Evolutionary conservation across 2,329 filamentous ascomycete genomes (phyloP).

Genomic region (Ceratocystis diversiconidia): DNA sequence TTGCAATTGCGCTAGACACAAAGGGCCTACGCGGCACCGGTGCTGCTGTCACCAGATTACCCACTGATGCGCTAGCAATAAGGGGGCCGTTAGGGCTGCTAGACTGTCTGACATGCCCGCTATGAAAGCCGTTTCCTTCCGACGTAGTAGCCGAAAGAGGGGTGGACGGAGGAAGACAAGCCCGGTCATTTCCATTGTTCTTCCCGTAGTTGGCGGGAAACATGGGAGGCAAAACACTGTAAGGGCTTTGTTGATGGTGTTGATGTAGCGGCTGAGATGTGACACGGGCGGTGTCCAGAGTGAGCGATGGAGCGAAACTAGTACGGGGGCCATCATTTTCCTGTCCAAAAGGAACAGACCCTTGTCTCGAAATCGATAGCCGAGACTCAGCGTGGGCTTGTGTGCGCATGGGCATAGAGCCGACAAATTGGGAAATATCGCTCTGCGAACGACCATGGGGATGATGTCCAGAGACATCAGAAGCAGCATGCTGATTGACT

Average conservation of each 20-base stretch:
- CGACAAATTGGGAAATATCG: constrained; percentile 16
- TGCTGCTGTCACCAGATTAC: constrained; percentile 12
- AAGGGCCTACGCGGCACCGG: constrained; percentile 16
- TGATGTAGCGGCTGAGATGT: neutral
- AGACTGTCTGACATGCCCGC: constrained; percentile 8
- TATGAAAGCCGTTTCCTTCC: neutral
- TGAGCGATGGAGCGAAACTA: neutral
- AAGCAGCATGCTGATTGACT: neutral
- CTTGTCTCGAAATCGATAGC: constrained; percentile 14
- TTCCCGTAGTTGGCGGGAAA: neutral
- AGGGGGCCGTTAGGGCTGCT: constrained; percentile 11
- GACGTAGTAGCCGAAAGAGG: neutral
- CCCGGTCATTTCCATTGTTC: neutral
- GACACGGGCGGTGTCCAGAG: constrained; percentile 8
- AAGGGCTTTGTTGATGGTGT: constrained; percentile 5
- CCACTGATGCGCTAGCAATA: constrained; percentile 1
- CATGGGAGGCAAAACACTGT: constrained; percentile 9
- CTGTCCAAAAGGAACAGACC: neutral
- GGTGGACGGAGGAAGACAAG: constrained; percentile 9
- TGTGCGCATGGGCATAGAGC: constrained; percentile 12
- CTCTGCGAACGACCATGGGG: constrained; percentile 17
- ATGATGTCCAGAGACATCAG: neutral
- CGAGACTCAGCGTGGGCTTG: constrained; percentile 13
- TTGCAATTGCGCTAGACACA: constrained; percentile 18
- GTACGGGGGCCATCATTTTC: constrained; percentile 5